Percentiles rank a stretch among this genome's conserved stretches.
These are phyloP conservation scores for Colletotrichum trifolii DNA, from an alignment of 2,329 filamentous ascomycete species.

Conservation along the genomic window DNA sequence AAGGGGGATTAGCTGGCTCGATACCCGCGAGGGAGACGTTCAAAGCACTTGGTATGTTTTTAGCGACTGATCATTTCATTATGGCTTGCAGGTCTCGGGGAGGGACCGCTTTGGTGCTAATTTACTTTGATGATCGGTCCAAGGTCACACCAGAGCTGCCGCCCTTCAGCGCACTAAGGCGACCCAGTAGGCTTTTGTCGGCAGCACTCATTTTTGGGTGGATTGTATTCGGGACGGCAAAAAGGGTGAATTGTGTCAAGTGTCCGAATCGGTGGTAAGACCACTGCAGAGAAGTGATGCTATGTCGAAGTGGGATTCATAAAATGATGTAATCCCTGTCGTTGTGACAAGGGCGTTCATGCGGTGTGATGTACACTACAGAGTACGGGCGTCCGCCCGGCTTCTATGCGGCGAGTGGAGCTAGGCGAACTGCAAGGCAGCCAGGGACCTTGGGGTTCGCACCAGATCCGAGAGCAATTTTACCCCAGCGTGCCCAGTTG, in stretches of 20 bases:
- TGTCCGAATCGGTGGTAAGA: constrained; percentile 1
- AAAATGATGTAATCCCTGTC: constrained; percentile 3
- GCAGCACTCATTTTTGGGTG: constrained; percentile 14
- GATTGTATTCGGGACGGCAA: background rate
- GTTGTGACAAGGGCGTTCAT: background rate
- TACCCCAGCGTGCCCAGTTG: background rate
- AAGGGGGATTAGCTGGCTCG: constrained; percentile 54
- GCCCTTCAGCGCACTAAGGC: constrained; percentile 64
- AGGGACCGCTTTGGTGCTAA: constrained; percentile 17
- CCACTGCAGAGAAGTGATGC: background rate
- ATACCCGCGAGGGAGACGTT: constrained; percentile 51
- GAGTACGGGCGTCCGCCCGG: background rate
- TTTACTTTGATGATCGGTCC: constrained; percentile 54
- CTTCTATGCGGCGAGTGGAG: constrained; percentile 12
- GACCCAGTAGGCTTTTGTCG: constrained; percentile 62
- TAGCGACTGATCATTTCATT: background rate
- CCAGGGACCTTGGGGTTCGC: constrained; percentile 11
- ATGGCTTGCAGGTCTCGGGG: background rate
- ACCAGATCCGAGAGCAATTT: background rate
- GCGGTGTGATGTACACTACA: constrained; percentile 8
- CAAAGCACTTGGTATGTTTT: constrained; percentile 37
- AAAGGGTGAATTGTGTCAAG: background rate
- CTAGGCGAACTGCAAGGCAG: constrained; percentile 29
- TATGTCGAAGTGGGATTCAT: too few species aligned
- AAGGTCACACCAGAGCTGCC: constrained; percentile 41